Evolutionary conservation across 2,329 filamentous ascomycete genomes (phyloP), one percentile per base, ranked within the genome.

Genomic region (Verticillium longisporum): DNA sequence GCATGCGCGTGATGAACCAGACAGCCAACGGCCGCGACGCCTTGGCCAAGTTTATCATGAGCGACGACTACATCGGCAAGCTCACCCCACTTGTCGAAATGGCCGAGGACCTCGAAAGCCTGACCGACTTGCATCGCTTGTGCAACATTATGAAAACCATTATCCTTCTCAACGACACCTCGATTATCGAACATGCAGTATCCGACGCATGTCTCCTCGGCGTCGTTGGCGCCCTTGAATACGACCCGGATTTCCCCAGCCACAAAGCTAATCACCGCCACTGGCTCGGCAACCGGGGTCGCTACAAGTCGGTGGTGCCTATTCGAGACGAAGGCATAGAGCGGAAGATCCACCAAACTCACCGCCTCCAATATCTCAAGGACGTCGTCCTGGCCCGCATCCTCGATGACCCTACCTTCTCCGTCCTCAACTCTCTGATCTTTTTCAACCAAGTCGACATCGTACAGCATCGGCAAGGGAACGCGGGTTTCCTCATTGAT

Each of bases 371-470:
- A 71, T 99, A 99, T 72, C 83, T 99, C 60, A 99, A 98, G 74
- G 95, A 99, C 70, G 95, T 99, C n/a, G 94, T 98, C 1, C 83
- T 99, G 54, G 95, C 95, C 34, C 87, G 95, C 64, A 98, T 99
- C 65, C 83, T 99, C 63, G 95, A 99, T 75, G 95, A 99, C 73
- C 94, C 94, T 57, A 99, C 95, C 21, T 99, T 98, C 74, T 96
- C 92, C 31, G 93, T 98, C 32, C 87, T 99, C 66, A 99, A 98
- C 76, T 97, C 92, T 58, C 84, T 98, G 68, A 99, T 99, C 67
- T 99, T 97, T 79, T 99, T 96, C 82, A 95, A 98, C 77, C 95
- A 99, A 77, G 93, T 98, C 68, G 95, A 98, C 71, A 97, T 99
- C 71, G 89, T 99, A 57, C 91, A 94, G 70, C 91, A 98, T 75